phyloP scores from a whole-genome alignment of 2,329 filamentous ascomycete genomes.

The Colletotrichum lentis region DNA sequence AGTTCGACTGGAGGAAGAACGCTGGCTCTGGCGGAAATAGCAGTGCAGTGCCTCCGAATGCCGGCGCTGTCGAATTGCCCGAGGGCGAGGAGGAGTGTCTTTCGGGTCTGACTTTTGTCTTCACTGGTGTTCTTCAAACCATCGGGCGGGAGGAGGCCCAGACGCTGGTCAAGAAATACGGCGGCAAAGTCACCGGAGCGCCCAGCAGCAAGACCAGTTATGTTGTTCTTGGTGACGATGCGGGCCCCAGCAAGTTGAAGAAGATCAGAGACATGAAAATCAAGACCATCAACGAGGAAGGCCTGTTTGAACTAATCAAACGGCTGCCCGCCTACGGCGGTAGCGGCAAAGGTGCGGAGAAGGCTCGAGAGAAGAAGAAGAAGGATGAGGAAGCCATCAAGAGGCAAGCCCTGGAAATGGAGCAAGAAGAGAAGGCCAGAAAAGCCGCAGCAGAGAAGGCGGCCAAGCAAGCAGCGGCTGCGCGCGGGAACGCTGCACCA shows the following conservation, averaged over 20 bases:
- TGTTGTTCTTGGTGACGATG: slow-evolving; percentile 89
- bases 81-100: slow-evolving; percentile 88
- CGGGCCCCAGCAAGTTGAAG: slow-evolving; percentile 89
- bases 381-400: slow-evolving; percentile 85
- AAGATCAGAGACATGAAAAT: slow-evolving; percentile 83
- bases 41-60: slow-evolving; percentile 67
- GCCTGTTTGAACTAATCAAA: slow-evolving; percentile 85
- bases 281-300: slow-evolving; percentile 94
- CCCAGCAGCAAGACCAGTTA: slow-evolving; percentile 95
- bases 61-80: slow-evolving; percentile 76
- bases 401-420: slow-evolving; percentile 84
- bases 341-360: slow-evolving; percentile 85
- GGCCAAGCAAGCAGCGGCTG: slow-evolving; percentile 59
- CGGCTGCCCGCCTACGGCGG: slow-evolving; percentile 86
- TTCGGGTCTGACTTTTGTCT: slow-evolving; percentile 89
- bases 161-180: slow-evolving; percentile 88
- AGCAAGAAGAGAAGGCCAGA: slow-evolving; percentile 75
- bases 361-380: slow-evolving; percentile 83
- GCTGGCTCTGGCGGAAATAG: slow-evolving; percentile 66
- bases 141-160: slow-evolving; percentile 87
- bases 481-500: slow-evolving; percentile 51
- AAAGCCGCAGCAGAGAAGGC: slow-evolving; percentile 62
- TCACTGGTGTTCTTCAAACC: slow-evolving; percentile 85
- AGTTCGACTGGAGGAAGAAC: slow-evolving; percentile 81
- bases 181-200: slow-evolving; percentile 84